Conservation (phyloP, 768 basidiomycete species). For the Hericium erinaceus region DNA sequence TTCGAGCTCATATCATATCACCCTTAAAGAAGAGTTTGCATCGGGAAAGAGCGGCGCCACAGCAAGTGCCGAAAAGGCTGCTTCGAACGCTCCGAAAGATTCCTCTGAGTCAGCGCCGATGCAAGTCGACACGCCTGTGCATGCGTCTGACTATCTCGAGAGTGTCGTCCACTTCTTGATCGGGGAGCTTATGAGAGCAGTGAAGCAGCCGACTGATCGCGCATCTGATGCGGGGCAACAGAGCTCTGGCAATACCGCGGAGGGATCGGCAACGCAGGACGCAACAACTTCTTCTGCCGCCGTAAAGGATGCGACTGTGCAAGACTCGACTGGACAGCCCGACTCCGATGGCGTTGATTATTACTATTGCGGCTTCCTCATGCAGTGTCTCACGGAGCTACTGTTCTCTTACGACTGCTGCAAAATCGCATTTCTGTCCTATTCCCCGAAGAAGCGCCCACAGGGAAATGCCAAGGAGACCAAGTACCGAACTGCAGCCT, state of each 20-base stretch:
- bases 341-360: slow-evolving; percentile 16
- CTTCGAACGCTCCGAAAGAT: not conserved
- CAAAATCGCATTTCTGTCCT: slow-evolving; percentile 82
- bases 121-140: slow-evolving; percentile 17
- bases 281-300: not conserved
- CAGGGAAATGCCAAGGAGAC: slow-evolving; percentile 58
- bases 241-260: not conserved
- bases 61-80: not conserved
- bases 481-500: slow-evolving; percentile 55
- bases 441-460: slow-evolving; percentile 51
- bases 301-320: slow-evolving; percentile 1
- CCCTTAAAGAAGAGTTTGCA: slow-evolving; percentile 15
- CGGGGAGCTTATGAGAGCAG: slow-evolving; percentile 55
- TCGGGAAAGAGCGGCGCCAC: not conserved
- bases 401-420: slow-evolving; percentile 88
- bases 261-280: not conserved
- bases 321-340: not conserved
- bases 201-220: slow-evolving; percentile 24
- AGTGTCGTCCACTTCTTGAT: slow-evolving; percentile 62
- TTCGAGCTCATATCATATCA: slow-evolving; percentile 18
- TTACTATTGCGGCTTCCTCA: slow-evolving; percentile 70
- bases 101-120: not conserved
- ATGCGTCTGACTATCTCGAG: slow-evolving; percentile 41
- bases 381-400: slow-evolving; percentile 88
- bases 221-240: not conserved